Base-by-base conservation (phyloP, 192 early-diverging fungal genomes). In the Podila horticola region DNA sequence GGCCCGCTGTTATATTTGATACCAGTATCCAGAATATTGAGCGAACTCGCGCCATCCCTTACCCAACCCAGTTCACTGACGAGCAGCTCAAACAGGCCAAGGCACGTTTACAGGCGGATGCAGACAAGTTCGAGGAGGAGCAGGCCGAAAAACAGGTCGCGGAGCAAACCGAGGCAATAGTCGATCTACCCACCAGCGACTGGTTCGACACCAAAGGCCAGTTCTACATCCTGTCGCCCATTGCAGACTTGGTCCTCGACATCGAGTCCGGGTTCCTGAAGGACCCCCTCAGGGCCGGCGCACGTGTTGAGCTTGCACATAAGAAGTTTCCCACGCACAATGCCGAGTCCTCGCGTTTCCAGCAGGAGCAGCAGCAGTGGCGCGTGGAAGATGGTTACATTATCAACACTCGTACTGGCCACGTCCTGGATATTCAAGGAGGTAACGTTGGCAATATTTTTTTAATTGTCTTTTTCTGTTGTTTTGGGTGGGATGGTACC, bases 301-400 rank as follows among this genome's bases (percentile, higher is more conserved):
- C 66, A 8, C 77, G 77, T 55, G 67, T 81, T 34, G 71, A 81
- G 52, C 70, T 81, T 24, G 50, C 66, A 31, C 62, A 81, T 17
- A 59, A 58, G 36, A 81, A 81, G 67, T 72, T 67, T 6, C 29
- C 48, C 71, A 81, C 73, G 67, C 67, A 38, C 65, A 69, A 60
- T 61, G 34, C 71, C 12, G 77, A 81, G 9, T 63, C 66, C 15
- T 33, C 64, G 30, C 64, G 19, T 22, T 11, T 70, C 34, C 31
- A 51, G 24, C 58, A 68, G 71, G 77, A 81, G 57, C 71, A 73
- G 62, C 82, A 83, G 82, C 82, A 75, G 48, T 83, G 82, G 82
- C 70, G 68, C 26, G 45, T 41, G 13, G 82, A 83, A 48, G 82
- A 74, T 28, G 67, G 70, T 31, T 83, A 83, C 55, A 68, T 83